Base-by-base conservation (phyloP, 352 stramenopile species). In the Phytophthora quininea region DNA sequence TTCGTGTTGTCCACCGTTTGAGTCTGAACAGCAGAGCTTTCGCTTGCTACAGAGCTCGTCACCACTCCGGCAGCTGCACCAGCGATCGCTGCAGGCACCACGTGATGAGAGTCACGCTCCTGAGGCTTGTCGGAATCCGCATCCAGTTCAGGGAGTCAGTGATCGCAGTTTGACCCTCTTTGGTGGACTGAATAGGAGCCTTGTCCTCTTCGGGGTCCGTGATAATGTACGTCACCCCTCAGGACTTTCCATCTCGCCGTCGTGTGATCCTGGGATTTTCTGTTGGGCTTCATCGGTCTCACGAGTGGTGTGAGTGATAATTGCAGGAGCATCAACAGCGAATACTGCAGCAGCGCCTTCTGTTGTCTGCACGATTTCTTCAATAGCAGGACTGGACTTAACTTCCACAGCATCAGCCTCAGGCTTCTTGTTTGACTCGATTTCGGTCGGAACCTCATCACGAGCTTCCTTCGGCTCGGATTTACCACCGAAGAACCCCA, bases 401-500 rank as follows among this genome's bases (percentile, higher is more conserved):
- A 10, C 29, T 6, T 35, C 24, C 31, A 3, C 40, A 1, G 55
- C 31, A 7, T 30, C 10, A 1, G 54, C 48, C 11, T 49, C 14
- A 43, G 8, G 1, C 42, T 62, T 24, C 11, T 30, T 19, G 10
- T 11, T 40, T 11, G 35, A 40, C 35, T 58, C 58, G 27, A n/a
- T 55, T 24, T 7, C 43, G 9, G 15, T 29, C 3, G 24, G 43
- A 29, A n/a, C 12, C 15, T n/a, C 29, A 19, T 37, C 37, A 37
- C 15, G 29, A 1, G 19, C 29, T 15, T 11, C 46, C 33, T 56
- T 62, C 3, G 56, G 46, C 19, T 72, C 57, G 3, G 60, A 56
- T 49, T 69, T 72, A 27, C 58, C 63, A 51, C 35, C 35, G 35
- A 71, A 72, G 30, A 75, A 54, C 5, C 54, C 67, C 67, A 74